Conservation (phyloP, 2,329 filamentous ascomycete species). For the Pseudocercospora eumusae region DNA sequence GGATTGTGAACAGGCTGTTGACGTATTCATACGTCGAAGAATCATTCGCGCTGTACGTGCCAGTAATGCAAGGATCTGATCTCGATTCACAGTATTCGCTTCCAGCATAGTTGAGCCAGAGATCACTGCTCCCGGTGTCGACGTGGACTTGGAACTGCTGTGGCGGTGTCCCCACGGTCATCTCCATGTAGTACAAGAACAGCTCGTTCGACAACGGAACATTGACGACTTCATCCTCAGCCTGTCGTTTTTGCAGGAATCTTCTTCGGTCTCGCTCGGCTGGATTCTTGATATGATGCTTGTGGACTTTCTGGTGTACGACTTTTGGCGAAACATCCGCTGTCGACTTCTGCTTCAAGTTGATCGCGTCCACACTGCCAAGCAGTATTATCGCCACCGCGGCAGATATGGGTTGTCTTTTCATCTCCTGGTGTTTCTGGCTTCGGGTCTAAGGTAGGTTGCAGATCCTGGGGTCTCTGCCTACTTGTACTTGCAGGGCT, state of each 20-base stretch:
- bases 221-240: conserved; percentile 27
- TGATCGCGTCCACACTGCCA: conserved; percentile 8
- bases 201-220: conserved; percentile 58
- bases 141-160: conserved; percentile 59
- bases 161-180: conserved; percentile 58
- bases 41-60: conserved; percentile 67
- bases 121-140: conserved; percentile 64
- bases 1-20: conserved; percentile 78
- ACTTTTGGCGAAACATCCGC: conserved; percentile 43
- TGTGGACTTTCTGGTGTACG: conserved; percentile 53
- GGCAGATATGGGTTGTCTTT: too few species aligned
- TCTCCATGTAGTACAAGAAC: conserved; percentile 61
- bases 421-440: not conserved
- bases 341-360: conserved; percentile 14
- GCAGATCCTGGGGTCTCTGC: not conserved
- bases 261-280: conserved; percentile 51
- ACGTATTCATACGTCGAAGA: conserved; percentile 77
- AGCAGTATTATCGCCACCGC: not conserved
- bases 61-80: conserved; percentile 59
- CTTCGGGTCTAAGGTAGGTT: not conserved
- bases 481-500: not conserved
- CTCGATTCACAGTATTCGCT: conserved; percentile 60
- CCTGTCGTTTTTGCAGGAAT: conserved; percentile 40
- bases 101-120: conserved; percentile 65
- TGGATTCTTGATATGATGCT: conserved; percentile 50